Evolutionary conservation across 345 rosid genomes (phyloP).

Genomic region (Camelina neglecta): DNA sequence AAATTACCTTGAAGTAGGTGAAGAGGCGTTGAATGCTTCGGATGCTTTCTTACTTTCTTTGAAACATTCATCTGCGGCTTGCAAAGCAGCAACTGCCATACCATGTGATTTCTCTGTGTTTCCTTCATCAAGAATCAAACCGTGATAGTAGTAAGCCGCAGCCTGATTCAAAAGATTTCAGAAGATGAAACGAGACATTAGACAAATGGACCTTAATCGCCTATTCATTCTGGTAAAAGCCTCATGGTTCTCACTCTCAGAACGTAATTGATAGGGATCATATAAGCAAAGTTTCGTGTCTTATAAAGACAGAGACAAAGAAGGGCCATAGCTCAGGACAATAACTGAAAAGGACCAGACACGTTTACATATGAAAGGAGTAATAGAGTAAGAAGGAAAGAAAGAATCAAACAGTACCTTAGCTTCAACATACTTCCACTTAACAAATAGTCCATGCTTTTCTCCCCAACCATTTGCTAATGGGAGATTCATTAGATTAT

Average conservation of each 20-base stretch:
- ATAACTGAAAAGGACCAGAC: constrained; percentile 31
- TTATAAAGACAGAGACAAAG: background rate
- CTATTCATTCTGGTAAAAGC: constrained; percentile 2
- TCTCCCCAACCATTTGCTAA: constrained; percentile 96
- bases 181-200: constrained; percentile 28
- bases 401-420: constrained; percentile 56
- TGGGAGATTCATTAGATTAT: constrained; percentile 86
- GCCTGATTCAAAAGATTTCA: constrained; percentile 60
- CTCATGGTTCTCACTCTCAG: constrained; percentile 4
- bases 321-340: constrained; percentile 7
- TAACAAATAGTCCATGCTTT: constrained; percentile 83
- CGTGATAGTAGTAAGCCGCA: constrained; percentile 99
- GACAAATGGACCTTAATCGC: constrained; percentile 29
- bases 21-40: constrained; percentile 69
- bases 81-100: constrained; percentile 96
- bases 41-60: constrained; percentile 83
- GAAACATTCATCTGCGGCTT: constrained; percentile 91
- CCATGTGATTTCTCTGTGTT: constrained; percentile 96
- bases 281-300: constrained; percentile 10
- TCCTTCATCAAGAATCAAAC: constrained; percentile 95
- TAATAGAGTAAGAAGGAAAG: constrained; percentile 10
- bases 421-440: constrained; percentile 93
- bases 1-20: constrained; percentile 85
- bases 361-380: background rate
- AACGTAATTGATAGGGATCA: constrained; percentile 15